phyloP scores from a whole-genome alignment of 176 grass and related monocot species.

The Stipa capillata region DNA sequence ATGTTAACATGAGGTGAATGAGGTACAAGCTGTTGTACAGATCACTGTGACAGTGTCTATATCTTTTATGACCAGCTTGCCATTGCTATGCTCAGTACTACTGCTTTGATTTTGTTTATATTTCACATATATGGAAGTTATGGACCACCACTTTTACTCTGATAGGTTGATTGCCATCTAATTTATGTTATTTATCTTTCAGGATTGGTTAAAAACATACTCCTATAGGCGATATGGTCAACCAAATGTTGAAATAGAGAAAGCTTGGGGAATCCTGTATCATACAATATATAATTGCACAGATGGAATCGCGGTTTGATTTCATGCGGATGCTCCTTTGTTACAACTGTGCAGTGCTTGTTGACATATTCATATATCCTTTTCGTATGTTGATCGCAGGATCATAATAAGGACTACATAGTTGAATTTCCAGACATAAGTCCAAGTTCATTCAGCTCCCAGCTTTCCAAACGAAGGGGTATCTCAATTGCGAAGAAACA shows the following conservation, averaged over 20 bases:
- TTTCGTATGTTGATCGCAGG: conserved; percentile 49
- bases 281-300: conserved; percentile 98
- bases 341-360: neutral
- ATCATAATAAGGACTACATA: conserved; percentile 94
- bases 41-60: neutral
- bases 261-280: conserved; percentile 74
- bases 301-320: conserved; percentile 80
- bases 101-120: neutral
- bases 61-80: neutral
- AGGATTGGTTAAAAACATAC: conserved; percentile 87
- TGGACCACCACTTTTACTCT: neutral
- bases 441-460: conserved; percentile 33
- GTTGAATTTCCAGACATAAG: conserved; percentile 80
- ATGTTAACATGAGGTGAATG: neutral
- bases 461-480: conserved; percentile 37
- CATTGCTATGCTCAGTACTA: conserved; percentile 3
- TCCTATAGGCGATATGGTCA: conserved; percentile 77
- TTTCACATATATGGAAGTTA: conserved; percentile 7
- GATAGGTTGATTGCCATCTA: neutral
- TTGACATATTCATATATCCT: conserved; percentile 12
- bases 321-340: conserved; percentile 15
- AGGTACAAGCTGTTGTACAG: neutral
- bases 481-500: conserved; percentile 24
- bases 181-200: conserved; percentile 9
- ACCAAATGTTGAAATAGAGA: conserved; percentile 44